Evolutionary conservation across 2,329 filamentous ascomycete genomes (phyloP), one percentile per base, ranked within the genome.

Genomic region (Cladosporium halotolerans): DNA sequence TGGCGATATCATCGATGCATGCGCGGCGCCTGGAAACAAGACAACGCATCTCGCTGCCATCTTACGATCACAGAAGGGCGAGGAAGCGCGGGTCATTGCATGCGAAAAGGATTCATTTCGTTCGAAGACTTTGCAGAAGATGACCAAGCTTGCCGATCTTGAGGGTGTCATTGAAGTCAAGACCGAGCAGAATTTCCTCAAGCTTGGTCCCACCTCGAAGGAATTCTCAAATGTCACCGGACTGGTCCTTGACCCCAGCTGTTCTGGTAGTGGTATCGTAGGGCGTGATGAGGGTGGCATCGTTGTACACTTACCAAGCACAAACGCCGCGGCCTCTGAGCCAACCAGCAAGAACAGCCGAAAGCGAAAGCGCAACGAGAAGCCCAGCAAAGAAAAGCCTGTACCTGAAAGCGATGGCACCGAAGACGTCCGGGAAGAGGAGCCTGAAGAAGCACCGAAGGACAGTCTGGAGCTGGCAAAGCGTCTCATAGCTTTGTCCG

Each of bases 11-110:
- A 81, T 97, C n/a, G 93, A 99, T 69, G 88, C 88, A 0, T 97
- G 92, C 67, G 89, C 93, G 0, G 93, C 93, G 0, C 93, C 93
- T 1, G 93, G 93, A 5, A 99, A 99, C 70, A 99, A 99, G 72
- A 97, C 93, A 1, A 97, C 92, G 7, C 93, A 97, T 68, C 73
- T 95, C 44, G 90, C 91, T 0, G 86, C 89, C 2, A 81, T 96
- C 4, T 65, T 93, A 2, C 74, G 68, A 49, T 72, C 70, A 45
- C 66, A 66, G 3, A n/a, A 36, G n/a, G 61, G 28, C 48, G 54
- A 34, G 34, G 3, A 34, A 32, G 18, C 74, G 45, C 76, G 68
- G 18, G 84, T 99, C 19, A 83, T 84, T 60, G 89, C 89, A 0
- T 93, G 89, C 63, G 89, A 95, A 67, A 87, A 88, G 63, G 86